Conservation (phyloP, 805 yeast species). For the Blastobotrys peoriensis region DNA sequence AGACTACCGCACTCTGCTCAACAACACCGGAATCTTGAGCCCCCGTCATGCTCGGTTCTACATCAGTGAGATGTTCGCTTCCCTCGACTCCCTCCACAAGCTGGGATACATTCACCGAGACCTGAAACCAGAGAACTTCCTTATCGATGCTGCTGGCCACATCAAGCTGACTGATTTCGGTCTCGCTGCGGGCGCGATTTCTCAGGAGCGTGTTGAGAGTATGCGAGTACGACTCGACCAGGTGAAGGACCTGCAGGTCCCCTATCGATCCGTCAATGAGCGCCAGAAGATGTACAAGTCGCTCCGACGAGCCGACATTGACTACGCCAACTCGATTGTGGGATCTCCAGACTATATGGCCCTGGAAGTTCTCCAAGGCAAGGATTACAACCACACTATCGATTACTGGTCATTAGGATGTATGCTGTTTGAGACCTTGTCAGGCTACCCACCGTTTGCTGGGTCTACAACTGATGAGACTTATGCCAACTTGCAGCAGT, state of each 20-base stretch:
- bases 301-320: constrained; percentile 63
- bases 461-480: constrained; percentile 94
- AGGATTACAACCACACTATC: constrained; percentile 88
- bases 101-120: constrained; percentile 96
- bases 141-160: constrained; percentile 86
- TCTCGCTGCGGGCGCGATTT: constrained; percentile 91
- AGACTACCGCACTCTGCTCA: constrained; percentile 88
- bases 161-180: constrained; percentile 95
- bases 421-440: constrained; percentile 90
- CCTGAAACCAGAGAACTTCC: constrained; percentile 88
- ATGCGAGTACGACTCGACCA: constrained; percentile 62
- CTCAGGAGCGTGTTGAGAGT: constrained; percentile 87
- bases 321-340: constrained; percentile 90
- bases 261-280: constrained; percentile 72
- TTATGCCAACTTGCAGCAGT: constrained; percentile 83
- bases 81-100: constrained; percentile 89
- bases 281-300: constrained; percentile 81
- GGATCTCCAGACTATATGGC: constrained; percentile 99
- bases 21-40: constrained; percentile 85
- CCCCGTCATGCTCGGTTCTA: constrained; percentile 96
- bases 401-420: constrained; percentile 99
- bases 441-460: constrained; percentile 96
- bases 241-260: constrained; percentile 69
- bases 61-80: constrained; percentile 91
- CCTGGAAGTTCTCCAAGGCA: constrained; percentile 90